These are phyloP conservation scores for Citrullus amarus DNA, from an alignment of 306 rosid genomes.

Conservation along the genomic window DNA sequence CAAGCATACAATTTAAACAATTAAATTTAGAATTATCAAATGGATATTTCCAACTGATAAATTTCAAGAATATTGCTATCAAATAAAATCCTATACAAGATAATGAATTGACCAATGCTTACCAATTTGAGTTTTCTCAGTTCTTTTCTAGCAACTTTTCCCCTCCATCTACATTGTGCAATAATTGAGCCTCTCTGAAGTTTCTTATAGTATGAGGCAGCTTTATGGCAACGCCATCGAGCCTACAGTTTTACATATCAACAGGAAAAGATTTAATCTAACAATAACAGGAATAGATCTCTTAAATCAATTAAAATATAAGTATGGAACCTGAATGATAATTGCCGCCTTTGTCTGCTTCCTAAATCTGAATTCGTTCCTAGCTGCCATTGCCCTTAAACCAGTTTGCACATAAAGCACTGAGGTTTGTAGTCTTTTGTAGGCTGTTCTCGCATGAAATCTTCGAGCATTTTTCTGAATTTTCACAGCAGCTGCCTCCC, in stretches of 20 bases:
- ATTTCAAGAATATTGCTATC: neutral
- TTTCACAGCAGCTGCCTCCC: constrained; percentile 66
- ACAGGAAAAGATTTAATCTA: neutral
- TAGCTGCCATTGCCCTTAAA: constrained; percentile 74
- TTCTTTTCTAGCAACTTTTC: constrained; percentile 54
- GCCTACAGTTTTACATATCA: constrained; percentile 43
- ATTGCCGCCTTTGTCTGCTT: constrained; percentile 68
- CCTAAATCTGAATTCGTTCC: constrained; percentile 55
- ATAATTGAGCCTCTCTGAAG: constrained; percentile 69
- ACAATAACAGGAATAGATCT: neutral
- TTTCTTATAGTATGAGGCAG: constrained; percentile 51
- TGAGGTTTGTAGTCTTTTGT: constrained; percentile 41
- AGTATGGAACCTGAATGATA: constrained; percentile 50
- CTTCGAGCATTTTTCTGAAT: constrained; percentile 67
- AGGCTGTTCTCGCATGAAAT: constrained; percentile 45
- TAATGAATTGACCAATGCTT: constrained; percentile 5
- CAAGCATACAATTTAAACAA: neutral
- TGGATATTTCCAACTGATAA: neutral
- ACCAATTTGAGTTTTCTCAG: constrained; percentile 96
- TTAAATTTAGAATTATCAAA: neutral
- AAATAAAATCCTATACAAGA: neutral
- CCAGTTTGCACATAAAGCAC: constrained; percentile 75
- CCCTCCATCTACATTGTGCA: constrained; percentile 84
- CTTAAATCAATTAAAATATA: constrained; percentile 14
- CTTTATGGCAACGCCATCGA: constrained; percentile 73